These are phyloP conservation scores for Corylus americana DNA, from an alignment of 306 rosid species.

Conservation along the genomic window DNA sequence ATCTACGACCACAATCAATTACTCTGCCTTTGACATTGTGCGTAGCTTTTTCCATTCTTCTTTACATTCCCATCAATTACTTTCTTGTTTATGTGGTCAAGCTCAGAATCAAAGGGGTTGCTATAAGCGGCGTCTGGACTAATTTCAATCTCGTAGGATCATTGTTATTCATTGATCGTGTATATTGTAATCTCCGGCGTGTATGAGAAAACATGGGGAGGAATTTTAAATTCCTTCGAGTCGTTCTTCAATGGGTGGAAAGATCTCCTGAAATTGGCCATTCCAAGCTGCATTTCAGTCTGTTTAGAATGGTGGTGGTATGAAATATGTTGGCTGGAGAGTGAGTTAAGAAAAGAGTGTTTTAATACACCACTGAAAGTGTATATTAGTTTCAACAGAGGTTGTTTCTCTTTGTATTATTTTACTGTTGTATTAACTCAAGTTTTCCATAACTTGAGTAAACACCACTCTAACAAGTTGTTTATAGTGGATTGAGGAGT, in stretches of 20 bases:
- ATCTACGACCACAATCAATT: conserved; percentile 71
- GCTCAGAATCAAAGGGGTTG: conserved; percentile 72
- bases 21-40: conserved; percentile 76
- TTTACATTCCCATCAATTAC: conserved; percentile 83
- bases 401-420: too few relatives aligned
- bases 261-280: conserved; percentile 50
- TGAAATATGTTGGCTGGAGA: conserved; percentile 26
- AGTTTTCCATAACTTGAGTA: too few relatives aligned
- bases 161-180: conserved; percentile 23
- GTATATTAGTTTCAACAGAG: too few relatives aligned
- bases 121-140: conserved; percentile 76
- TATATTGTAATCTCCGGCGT: conserved; percentile 58
- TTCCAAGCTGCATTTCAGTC: conserved; percentile 90
- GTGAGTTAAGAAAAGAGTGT: too few relatives aligned
- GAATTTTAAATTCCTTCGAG: conserved; percentile 39
- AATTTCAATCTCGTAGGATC: conserved; percentile 69
- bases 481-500: too few relatives aligned
- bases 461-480: too few relatives aligned
- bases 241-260: conserved; percentile 53
- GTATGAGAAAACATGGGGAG: conserved; percentile 67
- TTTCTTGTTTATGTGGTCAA: conserved; percentile 56
- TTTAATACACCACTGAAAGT: too few relatives aligned
- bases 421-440: too few relatives aligned
- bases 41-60: conserved; percentile 53
- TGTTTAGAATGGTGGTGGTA: conserved; percentile 99